These are phyloP conservation scores for Spraguea lophii DNA, from an alignment of 371 early-diverging fungal genomes.

Conservation along the genomic window DNA sequence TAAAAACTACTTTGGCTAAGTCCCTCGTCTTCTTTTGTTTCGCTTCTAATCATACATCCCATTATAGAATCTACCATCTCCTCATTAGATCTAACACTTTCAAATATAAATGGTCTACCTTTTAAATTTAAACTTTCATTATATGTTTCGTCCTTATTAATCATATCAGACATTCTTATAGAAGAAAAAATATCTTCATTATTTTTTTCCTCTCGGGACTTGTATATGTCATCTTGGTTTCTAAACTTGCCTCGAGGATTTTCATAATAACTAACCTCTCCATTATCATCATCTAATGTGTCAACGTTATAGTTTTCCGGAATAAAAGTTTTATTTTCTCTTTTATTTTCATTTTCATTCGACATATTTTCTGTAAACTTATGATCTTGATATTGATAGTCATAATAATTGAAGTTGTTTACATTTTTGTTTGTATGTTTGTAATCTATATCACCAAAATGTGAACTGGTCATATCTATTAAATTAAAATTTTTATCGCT, in stretches of 20 bases:
- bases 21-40: too few relatives aligned
- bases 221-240: background rate
- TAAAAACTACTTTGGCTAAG: too few relatives aligned
- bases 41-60: too few relatives aligned
- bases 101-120: too few relatives aligned
- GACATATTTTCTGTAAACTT: background rate
- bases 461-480: background rate
- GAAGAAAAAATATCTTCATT: background rate
- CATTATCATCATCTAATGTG: background rate
- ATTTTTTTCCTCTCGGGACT: background rate
- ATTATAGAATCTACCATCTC: too few relatives aligned
- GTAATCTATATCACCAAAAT: background rate
- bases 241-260: background rate
- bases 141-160: too few relatives aligned
- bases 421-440: background rate
- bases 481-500: constrained; percentile 25
- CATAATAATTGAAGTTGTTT: background rate
- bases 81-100: too few relatives aligned
- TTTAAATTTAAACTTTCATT: too few relatives aligned
- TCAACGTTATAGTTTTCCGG: background rate
- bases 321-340: background rate
- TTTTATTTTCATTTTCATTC: background rate
- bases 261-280: background rate
- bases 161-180: too few relatives aligned
- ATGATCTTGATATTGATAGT: background rate